Base-by-base conservation (phyloP, 2,329 filamentous ascomycete genomes). In the Calonectria pseudoreteaudii region DNA sequence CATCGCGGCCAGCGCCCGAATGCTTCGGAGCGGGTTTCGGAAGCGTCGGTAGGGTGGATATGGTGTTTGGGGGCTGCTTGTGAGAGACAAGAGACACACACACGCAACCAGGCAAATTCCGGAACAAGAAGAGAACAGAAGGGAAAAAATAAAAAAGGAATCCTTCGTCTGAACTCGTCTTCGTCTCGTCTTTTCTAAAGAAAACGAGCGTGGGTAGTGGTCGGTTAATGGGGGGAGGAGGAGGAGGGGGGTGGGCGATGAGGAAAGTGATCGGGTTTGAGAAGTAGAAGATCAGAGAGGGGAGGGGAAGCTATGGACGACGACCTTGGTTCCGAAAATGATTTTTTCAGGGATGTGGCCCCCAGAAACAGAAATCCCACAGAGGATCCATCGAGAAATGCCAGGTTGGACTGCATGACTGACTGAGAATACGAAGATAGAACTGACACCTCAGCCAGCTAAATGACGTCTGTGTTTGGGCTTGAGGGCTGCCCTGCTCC, bases 391-490 rank as follows among this genome's bases (percentile, higher is more conserved):
- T 69, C 23, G 66, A 64, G 34, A 62, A 36, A 30, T 70, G 56
- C 67, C 67, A 70, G 67, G 67, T 70, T 70, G 67, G 67, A 70
- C 67, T 65, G 67, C 67, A 70, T 70, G 56, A 70, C 14, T 64
- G 66, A 69, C 66, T 62, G 67, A 70, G 67, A 64, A 70, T 70
- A 70, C 67, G 67, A 70, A 53, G 56, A 65, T 53, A 49, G 67
- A 70, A 70, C 67, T 70, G 67, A 64, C 67, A 70, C 56, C 56
- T 70, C 44, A 64, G 67, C 67, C 56, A 64, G 67, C 56, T 49
- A 30, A 47, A 70, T 70, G 67, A 70, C 67, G 67, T 70, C 67
- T 70, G 58, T 70, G 67, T 70, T 70, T 70, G 67, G 67, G 44
- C 28, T 64, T 70, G 16, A 64, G 56, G 67, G 67, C 67, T 64